Evolutionary conservation across 176 grass and related monocot species (phyloP).

Genomic region (Ensete glaucum): DNA sequence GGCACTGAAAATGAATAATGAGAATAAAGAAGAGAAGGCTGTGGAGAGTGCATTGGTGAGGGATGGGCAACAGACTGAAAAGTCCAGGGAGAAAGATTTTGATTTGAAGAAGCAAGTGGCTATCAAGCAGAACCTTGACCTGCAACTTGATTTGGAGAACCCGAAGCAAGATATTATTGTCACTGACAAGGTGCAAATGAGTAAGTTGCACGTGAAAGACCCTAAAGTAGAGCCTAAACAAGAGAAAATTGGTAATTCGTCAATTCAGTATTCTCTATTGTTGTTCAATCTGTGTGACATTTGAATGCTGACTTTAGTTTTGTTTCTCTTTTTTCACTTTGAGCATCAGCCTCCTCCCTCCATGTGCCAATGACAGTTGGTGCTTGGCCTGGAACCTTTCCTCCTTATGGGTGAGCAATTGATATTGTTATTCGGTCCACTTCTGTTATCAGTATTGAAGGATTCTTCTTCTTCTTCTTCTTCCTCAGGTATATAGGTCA

Average conservation of each 20-base stretch:
- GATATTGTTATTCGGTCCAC: neutral
- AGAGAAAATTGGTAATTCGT: constrained; percentile 56
- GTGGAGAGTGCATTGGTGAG: constrained; percentile 26
- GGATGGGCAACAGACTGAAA: constrained; percentile 41
- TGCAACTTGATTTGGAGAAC: constrained; percentile 92
- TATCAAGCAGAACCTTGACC: constrained; percentile 22
- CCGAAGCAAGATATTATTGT: constrained; percentile 21
- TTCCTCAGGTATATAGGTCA: constrained; percentile 60
- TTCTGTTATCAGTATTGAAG: neutral
- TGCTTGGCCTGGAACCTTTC: constrained; percentile 59
- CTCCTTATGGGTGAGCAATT: constrained; percentile 63
- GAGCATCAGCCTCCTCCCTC: constrained; percentile 38
- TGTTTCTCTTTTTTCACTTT: constrained; percentile 8
- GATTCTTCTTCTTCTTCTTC: neutral
- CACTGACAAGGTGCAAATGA: constrained; percentile 36
- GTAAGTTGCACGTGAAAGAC: constrained; percentile 41
- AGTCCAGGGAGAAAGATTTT: constrained; percentile 14
- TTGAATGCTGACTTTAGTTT: neutral
- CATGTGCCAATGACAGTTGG: constrained; percentile 69
- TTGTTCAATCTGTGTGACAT: neutral
- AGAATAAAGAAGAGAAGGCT: constrained; percentile 56
- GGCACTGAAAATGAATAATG: constrained; percentile 29
- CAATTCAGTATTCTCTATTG: constrained; percentile 3
- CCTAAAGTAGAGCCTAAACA: constrained; percentile 64
- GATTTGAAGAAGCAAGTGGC: constrained; percentile 37